Evolutionary conservation across 345 rosid genomes (phyloP), one percentile per base, ranked within the genome.

Genomic region (Leavenworthia alabamica): DNA sequence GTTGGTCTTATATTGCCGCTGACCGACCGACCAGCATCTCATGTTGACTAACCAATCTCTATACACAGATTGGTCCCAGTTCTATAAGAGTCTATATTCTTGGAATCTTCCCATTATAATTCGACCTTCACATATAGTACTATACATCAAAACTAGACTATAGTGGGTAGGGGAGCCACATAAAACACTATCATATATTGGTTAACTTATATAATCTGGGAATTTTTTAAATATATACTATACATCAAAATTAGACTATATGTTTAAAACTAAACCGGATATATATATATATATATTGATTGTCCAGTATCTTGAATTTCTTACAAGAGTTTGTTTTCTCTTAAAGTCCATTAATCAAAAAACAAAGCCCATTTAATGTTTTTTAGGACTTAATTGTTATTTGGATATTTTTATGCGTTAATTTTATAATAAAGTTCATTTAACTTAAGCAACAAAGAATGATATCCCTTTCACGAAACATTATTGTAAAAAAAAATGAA

Each of bases 11-110:
- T 26, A 56, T 40, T 48, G 70, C 60, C 60, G 65, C 68, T 6
- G 47, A 47, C 59, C 70, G 60, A 56, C 70, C 60, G 64, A 62
- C 74, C 57, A 51, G 33, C 60, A 40, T 63, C 53, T 64, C 65
- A 57, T 71, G 60, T 63, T 64, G 70, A 64, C 56, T 32, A 56
- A 50, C 53, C 46, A 64, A 57, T 26, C 47, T 62, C 57, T 55
- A 47, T 2, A 31, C 46, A 35, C 15, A 39, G 2, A 55, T 45
- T 35, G 70, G 70, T 56, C 75, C 75, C 60, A 56, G 37, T 33
- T 49, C 40, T 41, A 47, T 56, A 29, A 2, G 27, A 61, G 50
- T 46, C 57, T n/a, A 53, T 49, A n/a, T 54, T 49, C 14, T 39
- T 47, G 64, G 55, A 32, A 22, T 32, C 20, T 51, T 59, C 9